A percentile compares a stretch with the other conserved stretches of the same genome.
Evolutionary conservation across 1,284 basidiomycete species (phyloP).

Genomic region (Porodaedalea pini): DNA sequence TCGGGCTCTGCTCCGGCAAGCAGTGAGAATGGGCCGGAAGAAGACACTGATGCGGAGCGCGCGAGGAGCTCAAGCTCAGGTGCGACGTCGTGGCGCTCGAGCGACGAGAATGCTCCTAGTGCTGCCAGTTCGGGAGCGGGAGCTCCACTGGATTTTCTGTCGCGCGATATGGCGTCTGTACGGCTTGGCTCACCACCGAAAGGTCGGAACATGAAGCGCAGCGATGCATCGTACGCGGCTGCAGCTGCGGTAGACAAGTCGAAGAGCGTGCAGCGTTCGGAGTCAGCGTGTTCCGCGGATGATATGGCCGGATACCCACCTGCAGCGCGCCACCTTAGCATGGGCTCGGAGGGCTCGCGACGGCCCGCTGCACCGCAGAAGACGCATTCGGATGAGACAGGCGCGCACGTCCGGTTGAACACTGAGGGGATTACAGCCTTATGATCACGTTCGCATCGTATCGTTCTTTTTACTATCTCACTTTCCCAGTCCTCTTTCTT

Average conservation of each 20-base stretch:
- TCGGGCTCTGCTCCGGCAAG: conserved; percentile 4
- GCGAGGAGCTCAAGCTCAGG: conserved; percentile 12
- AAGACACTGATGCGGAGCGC: background rate
- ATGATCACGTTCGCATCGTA: too few species aligned
- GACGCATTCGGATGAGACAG: conserved; percentile 16
- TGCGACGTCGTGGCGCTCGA: conserved; percentile 17
- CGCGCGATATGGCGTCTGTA: too few species aligned
- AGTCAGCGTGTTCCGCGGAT: background rate
- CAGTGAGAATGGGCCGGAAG: conserved; percentile 2
- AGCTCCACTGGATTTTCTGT: too few species aligned
- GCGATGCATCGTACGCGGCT: background rate
- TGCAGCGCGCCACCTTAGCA: conserved; percentile 1
- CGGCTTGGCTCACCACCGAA: conserved; percentile 7
- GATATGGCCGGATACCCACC: background rate
- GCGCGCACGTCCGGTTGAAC: background rate
- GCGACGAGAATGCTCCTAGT: conserved; percentile 8
- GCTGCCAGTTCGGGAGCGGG: background rate
- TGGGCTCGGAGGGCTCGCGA: conserved; percentile 7
- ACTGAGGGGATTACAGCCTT: background rate
- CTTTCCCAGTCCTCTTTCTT: background rate
- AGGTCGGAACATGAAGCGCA: background rate
- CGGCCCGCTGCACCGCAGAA: conserved; percentile 4
- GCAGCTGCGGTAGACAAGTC: background rate
- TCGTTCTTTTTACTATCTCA: background rate
- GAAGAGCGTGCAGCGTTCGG: background rate